A percentile compares a stretch with the other conserved stretches of the same genome.
These are phyloP conservation scores for Cryphonectria radicalis DNA, from an alignment of 2,329 filamentous ascomycete species.

Conservation along the genomic window DNA sequence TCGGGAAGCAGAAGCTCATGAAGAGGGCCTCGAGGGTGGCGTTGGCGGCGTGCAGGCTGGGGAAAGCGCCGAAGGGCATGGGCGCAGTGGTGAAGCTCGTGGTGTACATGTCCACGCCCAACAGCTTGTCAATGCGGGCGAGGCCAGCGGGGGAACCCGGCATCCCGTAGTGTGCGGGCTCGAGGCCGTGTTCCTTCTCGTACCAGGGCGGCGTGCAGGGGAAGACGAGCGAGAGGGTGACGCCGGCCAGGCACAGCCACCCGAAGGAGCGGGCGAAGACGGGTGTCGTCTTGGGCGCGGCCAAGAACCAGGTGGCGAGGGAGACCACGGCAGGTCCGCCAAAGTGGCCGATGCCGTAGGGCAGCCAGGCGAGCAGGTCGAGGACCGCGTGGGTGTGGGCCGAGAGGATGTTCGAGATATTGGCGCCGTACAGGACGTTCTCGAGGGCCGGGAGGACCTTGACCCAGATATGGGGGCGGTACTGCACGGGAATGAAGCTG, in stretches of 20 bases:
- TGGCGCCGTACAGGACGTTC: conserved; percentile 95
- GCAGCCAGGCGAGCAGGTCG: conserved; percentile 89
- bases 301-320: conserved; percentile 82
- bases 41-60: conserved; percentile 87
- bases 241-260: conserved; percentile 88
- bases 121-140: conserved; percentile 84
- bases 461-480: conserved; percentile 93
- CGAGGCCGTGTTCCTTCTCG: conserved; percentile 88
- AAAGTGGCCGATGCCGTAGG: conserved; percentile 91
- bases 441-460: conserved; percentile 91
- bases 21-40: conserved; percentile 90
- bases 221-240: conserved; percentile 86
- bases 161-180: conserved; percentile 91
- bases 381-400: conserved; percentile 83
- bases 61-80: conserved; percentile 93
- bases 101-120: conserved; percentile 91
- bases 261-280: conserved; percentile 87
- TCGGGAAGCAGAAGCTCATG: conserved; percentile 90
- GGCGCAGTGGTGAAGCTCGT: conserved; percentile 89
- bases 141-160: conserved; percentile 86
- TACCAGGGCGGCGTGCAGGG: conserved; percentile 98
- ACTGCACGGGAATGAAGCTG: conserved; percentile 88
- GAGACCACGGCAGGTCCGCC: conserved; percentile 82
- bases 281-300: conserved; percentile 80
- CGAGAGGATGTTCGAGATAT: conserved; percentile 93